Base-by-base conservation (phyloP, 1,284 basidiomycete genomes). In the Sporisorium reilianum region DNA sequence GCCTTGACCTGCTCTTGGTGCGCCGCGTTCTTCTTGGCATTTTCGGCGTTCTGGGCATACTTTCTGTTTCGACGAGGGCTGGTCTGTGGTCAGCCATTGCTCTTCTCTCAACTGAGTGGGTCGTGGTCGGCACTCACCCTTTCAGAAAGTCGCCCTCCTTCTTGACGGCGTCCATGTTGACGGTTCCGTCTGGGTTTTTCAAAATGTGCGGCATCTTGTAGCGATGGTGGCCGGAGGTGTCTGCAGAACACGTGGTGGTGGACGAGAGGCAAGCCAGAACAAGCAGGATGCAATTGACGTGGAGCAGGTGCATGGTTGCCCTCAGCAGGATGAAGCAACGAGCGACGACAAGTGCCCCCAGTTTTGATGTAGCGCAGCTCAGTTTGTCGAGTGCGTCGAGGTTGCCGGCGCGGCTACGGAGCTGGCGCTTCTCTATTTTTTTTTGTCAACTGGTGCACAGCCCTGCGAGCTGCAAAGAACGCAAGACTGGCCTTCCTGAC, bases 101-200 rank as follows among this genome's bases (percentile, higher is more conserved):
- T n/a, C n/a, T n/a, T n/a, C n/a, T n/a, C n/a, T n/a, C n/a, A n/a
- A n/a, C n/a, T n/a, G n/a, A n/a, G n/a, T n/a, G n/a, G n/a, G n/a
- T n/a, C n/a, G n/a, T n/a, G n/a, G n/a, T n/a, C n/a, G n/a, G n/a
- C n/a, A 66, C 74, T 69, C 63, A 76, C 74, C 46, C 74, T 52
- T 76, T 72, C 32, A 76, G 32, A 45, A 51, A 66, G 25, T 50
- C 52, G 25, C 63, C 61, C 63, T 76, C 74, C 30, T 65, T 64
- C 51, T 73, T 68, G 34, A 76, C 56, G 26, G 61, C 59, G 22
- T 76, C 74, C 45, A 76, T 49, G 63, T 76, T 76, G 65, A 76
- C 74, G 51, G 74, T 76, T 30, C 74, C 74, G 53, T 76, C 74
- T 26, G 69, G 59, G 41, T 73, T 76, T 38, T 66, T 72, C 49